Conservation (phyloP, 768 basidiomycete species). For the Leucogyrophana mollusca region DNA sequence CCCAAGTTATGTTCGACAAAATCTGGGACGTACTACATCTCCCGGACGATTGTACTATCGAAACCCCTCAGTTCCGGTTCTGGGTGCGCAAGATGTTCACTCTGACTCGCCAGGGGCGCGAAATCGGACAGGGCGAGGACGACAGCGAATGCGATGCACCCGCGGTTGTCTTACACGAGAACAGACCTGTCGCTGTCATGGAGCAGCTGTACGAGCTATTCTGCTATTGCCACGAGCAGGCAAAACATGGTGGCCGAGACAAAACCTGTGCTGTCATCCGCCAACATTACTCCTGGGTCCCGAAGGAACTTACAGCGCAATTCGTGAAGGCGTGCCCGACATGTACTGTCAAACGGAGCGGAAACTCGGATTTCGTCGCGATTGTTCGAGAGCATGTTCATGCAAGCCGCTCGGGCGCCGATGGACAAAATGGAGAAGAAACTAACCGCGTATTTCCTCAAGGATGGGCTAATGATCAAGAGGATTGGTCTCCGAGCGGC, state of each 20-base stretch:
- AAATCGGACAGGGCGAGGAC: constrained; percentile 16
- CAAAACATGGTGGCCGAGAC: constrained; percentile 75
- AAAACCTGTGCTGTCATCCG: constrained; percentile 69
- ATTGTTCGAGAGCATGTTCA: constrained; percentile 6
- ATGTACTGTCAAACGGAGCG: constrained; percentile 50
- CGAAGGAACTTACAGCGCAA: constrained; percentile 77
- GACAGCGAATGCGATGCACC: constrained; percentile 10
- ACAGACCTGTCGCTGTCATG: constrained; percentile 70
- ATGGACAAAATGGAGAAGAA: not conserved
- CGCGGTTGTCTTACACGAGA: constrained; percentile 66
- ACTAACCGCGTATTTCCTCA: not conserved
- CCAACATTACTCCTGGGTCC: constrained; percentile 77
- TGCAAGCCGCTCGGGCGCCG: too few relatives aligned
- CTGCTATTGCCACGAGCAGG: constrained; percentile 65
- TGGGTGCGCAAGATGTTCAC: constrained; percentile 85
- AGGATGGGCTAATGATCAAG: not conserved
- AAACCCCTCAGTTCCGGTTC: constrained; percentile 72
- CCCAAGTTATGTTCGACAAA: constrained; percentile 65
- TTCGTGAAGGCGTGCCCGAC: constrained; percentile 82
- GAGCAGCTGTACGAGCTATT: constrained; percentile 80
- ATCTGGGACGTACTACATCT: constrained; percentile 68
- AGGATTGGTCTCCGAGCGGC: not conserved
- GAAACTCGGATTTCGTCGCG: constrained; percentile 21
- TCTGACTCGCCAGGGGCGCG: constrained; percentile 32
- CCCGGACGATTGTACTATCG: constrained; percentile 43